Evolutionary conservation across 495 filamentous ascomycete species (phyloP).

Genomic region (Lasiosphaeris hirsuta): DNA sequence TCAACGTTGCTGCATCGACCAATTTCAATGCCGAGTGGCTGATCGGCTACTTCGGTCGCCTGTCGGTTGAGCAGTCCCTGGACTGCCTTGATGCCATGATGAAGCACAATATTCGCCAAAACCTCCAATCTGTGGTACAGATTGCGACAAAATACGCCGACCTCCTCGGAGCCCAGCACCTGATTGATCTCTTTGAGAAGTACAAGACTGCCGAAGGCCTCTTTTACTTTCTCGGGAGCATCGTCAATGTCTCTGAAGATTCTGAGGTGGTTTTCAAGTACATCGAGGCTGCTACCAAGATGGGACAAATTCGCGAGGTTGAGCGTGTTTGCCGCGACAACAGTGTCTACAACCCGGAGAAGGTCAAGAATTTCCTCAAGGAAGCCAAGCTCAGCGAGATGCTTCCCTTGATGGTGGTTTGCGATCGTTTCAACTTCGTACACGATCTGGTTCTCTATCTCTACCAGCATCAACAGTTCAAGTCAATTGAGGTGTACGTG

Average conservation of each 20-base stretch:
- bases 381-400: constrained; percentile 90
- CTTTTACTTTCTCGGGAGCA: constrained; percentile 96
- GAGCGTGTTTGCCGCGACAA: constrained; percentile 96
- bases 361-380: constrained; percentile 99
- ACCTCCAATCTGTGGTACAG: constrained; percentile 88
- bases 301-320: constrained; percentile 88
- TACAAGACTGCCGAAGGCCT: constrained; percentile 95
- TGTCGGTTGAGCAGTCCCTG: constrained; percentile 90
- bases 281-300: constrained; percentile 91
- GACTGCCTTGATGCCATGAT: constrained; percentile 97
- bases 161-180: constrained; percentile 78
- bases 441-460: constrained; percentile 96
- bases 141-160: constrained; percentile 98
- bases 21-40: constrained; percentile 87
- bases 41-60: constrained; percentile 83
- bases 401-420: constrained; percentile 95
- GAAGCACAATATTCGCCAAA: constrained; percentile 91
- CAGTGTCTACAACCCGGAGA: constrained; percentile 88
- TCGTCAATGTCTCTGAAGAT: constrained; percentile 96
- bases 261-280: constrained; percentile 98
- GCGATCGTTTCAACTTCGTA: constrained; percentile 97
- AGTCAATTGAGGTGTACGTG: constrained; percentile 99
- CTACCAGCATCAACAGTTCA: constrained; percentile 99
- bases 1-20: constrained; percentile 74
- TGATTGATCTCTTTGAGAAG: constrained; percentile 95